A percentile compares a stretch with the other conserved stretches of the same genome.
Evolutionary conservation across 75 land plant genomes (phyloP).

Genomic region (Sequoia sempervirens): DNA sequence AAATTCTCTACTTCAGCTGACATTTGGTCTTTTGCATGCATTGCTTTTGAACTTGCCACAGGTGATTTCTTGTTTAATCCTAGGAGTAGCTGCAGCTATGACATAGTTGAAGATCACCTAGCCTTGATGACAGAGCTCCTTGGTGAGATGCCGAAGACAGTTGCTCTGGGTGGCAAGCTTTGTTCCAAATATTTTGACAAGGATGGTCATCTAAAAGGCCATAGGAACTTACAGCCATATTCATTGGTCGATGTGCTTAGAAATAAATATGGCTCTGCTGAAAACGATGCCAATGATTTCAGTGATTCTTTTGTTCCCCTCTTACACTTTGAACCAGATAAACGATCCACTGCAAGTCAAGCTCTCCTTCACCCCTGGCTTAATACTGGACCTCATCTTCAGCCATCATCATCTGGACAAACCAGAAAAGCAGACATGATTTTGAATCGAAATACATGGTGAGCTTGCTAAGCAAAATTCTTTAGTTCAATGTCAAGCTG

Average conservation of each 20-base stretch:
- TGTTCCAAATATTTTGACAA: slow-evolving; percentile 71
- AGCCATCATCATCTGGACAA: too few relatives aligned
- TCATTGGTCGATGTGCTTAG: slow-evolving; percentile 61
- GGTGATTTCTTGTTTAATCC: slow-evolving; percentile 93
- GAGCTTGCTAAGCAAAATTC: slow-evolving; percentile 59
- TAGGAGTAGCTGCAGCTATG: slow-evolving; percentile 69
- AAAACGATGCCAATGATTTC: slow-evolving; percentile 69
- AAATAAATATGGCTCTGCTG: slow-evolving; percentile 62
- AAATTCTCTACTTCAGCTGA: slow-evolving; percentile 88
- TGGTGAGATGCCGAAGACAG: slow-evolving; percentile 78
- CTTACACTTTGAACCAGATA: slow-evolving; percentile 72
- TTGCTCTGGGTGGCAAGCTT: slow-evolving; percentile 65
- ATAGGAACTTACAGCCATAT: slow-evolving; percentile 50
- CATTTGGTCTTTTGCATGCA: slow-evolving; percentile 92
- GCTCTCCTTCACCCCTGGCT: slow-evolving; percentile 79
- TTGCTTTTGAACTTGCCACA: slow-evolving; percentile 87
- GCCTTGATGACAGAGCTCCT: slow-evolving; percentile 85
- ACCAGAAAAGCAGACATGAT: slow-evolving; percentile 12
- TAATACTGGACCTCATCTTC: too few relatives aligned
- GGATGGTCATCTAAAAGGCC: slow-evolving; percentile 71
- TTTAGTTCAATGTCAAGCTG: slow-evolving; percentile 23
- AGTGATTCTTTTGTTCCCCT: slow-evolving; percentile 67
- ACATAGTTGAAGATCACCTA: slow-evolving; percentile 83
- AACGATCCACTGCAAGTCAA: slow-evolving; percentile 64
- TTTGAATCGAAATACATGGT: slow-evolving; percentile 44